These are phyloP conservation scores for Teunomyces lycoperdinae DNA, from an alignment of 805 yeast species.

Conservation along the genomic window DNA sequence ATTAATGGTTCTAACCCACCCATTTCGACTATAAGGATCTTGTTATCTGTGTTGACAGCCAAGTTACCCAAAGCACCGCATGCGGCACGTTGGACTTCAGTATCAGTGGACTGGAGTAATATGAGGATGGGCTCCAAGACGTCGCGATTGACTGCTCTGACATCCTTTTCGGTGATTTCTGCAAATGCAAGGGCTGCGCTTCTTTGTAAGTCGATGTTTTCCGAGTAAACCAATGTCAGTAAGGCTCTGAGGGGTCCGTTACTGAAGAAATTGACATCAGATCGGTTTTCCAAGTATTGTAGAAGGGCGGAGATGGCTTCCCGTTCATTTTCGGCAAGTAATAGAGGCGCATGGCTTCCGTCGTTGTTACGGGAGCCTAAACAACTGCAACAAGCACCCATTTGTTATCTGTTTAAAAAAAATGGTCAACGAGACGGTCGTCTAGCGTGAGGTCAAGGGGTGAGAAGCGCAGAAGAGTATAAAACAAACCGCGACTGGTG, in stretches of 20 bases:
- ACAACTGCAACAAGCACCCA: conserved; percentile 47
- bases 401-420: conserved; percentile 8
- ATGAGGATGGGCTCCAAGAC: conserved; percentile 92
- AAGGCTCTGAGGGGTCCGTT: conserved; percentile 86
- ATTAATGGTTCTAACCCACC: conserved; percentile 96
- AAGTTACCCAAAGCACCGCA: conserved; percentile 98
- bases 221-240: conserved; percentile 90
- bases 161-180: conserved; percentile 95
- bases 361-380: conserved; percentile 45
- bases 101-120: conserved; percentile 78
- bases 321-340: conserved; percentile 89
- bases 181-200: conserved; percentile 98
- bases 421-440: not conserved
- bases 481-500: not conserved
- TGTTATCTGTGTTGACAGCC: conserved; percentile 95
- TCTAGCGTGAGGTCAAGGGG: not conserved
- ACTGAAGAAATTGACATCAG: conserved; percentile 85
- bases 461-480: not conserved
- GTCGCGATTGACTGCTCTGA: conserved; percentile 83
- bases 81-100: conserved; percentile 97
- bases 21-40: conserved; percentile 91
- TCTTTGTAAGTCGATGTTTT: conserved; percentile 90
- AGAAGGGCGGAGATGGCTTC: conserved; percentile 91
- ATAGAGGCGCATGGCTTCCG: conserved; percentile 68
- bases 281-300: conserved; percentile 82